Evolutionary conservation across 805 yeast species (phyloP), one percentile per base, ranked within the genome.

Genomic region (Zygosaccharomyces siamensis): DNA sequence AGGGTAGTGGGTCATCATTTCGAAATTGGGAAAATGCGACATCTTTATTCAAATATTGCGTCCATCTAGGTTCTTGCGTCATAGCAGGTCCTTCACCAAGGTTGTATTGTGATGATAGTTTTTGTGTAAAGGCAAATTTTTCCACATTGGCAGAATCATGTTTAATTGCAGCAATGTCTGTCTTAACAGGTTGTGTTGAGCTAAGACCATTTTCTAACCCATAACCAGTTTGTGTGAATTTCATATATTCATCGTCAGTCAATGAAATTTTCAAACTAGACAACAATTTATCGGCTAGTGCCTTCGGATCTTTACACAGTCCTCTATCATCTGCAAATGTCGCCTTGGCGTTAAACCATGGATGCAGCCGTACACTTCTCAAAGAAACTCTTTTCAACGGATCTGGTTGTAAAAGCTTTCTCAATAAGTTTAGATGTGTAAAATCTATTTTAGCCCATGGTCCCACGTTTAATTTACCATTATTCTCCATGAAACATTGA

Each of bases 371-470:
- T 3, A 82, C 63, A n/a, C 61, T 67, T 0, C 63, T 65, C 41
- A 80, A 49, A 0, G 71, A 54, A 3, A 72, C 64, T 57, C 89
- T 65, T 36, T 69, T 64, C 1, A 50, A 57, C 1, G 83, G 78
- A 27, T 76, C 69, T 0, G 78, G 73, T 47, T 75, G 78, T 54
- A 84, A 56, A 23, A 83, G 66, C 45, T 78, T 74, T 44, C 83
- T 66, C 41, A 84, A 55, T 12, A 84, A 53, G 11, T 84, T 76
- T 27, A 81, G 53, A 2, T 76, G 76, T 7, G 67, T 69, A 0
- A 76, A 65, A 7, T 80, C 75, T 21, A 83, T 63, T 50, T 68
- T 73, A 12, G 70, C 67, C 89, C 89, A 83, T 0, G 84, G 81
- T 7, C 73, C 72, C 8, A 67, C 56, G 31, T 69, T 54, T 2